A percentile compares a stretch with the other conserved stretches of the same genome.
Conservation (phyloP, 1,284 basidiomycete species). For the Trichosporon sp. region DNA sequence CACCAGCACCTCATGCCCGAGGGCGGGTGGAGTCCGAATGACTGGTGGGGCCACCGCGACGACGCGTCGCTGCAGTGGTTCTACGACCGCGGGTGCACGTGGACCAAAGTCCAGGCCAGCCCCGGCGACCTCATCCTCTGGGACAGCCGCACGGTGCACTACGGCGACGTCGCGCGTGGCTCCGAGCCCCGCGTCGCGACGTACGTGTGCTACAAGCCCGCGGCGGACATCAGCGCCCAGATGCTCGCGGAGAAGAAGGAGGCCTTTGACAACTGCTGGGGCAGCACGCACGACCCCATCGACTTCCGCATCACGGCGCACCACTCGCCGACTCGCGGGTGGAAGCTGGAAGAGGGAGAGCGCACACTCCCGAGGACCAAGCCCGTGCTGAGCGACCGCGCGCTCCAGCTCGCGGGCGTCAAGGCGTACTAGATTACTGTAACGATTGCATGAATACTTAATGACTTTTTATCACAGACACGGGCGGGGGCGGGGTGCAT, state of each 20-base stretch:
- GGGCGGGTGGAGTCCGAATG: constrained; percentile 39
- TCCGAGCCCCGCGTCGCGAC: constrained; percentile 36
- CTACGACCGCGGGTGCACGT: constrained; percentile 39
- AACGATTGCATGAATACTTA: background rate
- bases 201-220: constrained; percentile 46
- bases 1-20: constrained; percentile 37
- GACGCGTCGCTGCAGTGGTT: constrained; percentile 34
- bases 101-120: constrained; percentile 34
- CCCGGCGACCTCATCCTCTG: constrained; percentile 42
- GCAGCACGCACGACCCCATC: constrained; percentile 39
- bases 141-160: constrained; percentile 34
- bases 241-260: constrained; percentile 24
- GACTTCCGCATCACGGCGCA: constrained; percentile 25
- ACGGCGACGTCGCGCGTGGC: constrained; percentile 35
- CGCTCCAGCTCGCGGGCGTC: constrained; percentile 27
- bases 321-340: constrained; percentile 8
- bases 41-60: constrained; percentile 41
- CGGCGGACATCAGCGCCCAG: constrained; percentile 26
- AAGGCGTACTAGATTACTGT: constrained; percentile 22
- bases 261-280: constrained; percentile 24
- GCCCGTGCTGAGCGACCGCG: constrained; percentile 25
- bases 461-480: background rate
- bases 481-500: too few relatives aligned
- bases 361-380: constrained; percentile 13
- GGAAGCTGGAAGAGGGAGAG: constrained; percentile 28